phyloP scores from a whole-genome alignment of 306 rosid genomes.

The Clitoria ternatea region DNA sequence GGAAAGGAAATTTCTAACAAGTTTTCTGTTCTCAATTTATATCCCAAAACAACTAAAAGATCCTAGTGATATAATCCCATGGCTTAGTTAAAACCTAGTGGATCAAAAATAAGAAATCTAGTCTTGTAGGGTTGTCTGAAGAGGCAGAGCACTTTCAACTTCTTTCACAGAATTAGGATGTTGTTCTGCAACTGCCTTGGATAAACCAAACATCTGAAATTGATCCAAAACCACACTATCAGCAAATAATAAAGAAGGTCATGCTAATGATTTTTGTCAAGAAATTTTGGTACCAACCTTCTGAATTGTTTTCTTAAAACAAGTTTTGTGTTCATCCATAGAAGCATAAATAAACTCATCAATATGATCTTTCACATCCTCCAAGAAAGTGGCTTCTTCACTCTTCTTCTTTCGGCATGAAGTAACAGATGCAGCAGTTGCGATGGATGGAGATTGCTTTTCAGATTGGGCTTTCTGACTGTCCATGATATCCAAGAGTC shows the following conservation, averaged over 20 bases:
- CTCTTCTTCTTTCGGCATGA: conserved; percentile 82
- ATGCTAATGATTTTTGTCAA: neutral
- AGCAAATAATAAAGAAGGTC: neutral
- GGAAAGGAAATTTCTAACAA: too few relatives aligned
- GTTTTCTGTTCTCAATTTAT: too few relatives aligned
- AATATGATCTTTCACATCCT: conserved; percentile 82
- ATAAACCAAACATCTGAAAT: conserved; percentile 84
- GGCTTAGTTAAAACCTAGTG: neutral
- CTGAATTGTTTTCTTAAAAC: conserved; percentile 73
- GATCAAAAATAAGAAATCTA: conserved; percentile 24
- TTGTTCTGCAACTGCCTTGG: conserved; percentile 69
- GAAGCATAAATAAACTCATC: conserved; percentile 84
- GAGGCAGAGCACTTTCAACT: conserved; percentile 78
- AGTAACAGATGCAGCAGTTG: conserved; percentile 34
- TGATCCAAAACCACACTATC: conserved; percentile 12
- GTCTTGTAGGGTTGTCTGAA: conserved; percentile 50
- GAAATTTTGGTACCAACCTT: conserved; percentile 45
- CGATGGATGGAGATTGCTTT: conserved; percentile 34
- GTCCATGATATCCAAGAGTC: conserved; percentile 47
- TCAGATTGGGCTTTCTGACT: conserved; percentile 41
- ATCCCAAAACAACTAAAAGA: neutral
- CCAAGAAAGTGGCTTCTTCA: conserved; percentile 71
- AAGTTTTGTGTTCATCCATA: conserved; percentile 82
- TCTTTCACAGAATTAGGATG: conserved; percentile 47
- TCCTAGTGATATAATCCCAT: neutral